These are phyloP conservation scores for Fusarium algeriense DNA, from an alignment of 2,329 filamentous ascomycete genomes.

Conservation along the genomic window DNA sequence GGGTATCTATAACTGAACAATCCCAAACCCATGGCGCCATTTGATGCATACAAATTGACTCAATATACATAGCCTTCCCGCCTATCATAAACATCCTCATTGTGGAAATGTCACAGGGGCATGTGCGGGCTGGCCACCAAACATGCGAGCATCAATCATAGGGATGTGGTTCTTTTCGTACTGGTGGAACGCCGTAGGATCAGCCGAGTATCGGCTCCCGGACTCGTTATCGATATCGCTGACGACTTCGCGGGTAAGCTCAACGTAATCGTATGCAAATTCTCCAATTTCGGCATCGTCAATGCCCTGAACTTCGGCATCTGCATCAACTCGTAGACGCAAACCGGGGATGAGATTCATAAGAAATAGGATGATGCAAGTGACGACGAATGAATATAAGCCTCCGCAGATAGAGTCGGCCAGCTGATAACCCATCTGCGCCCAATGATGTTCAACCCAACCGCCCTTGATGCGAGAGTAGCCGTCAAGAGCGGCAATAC, in stretches of 20 bases:
- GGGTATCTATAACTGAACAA: conserved; percentile 47
- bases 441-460: conserved; percentile 86
- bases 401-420: conserved; percentile 83
- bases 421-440: conserved; percentile 85
- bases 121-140: conserved; percentile 48
- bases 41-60: conserved; percentile 37
- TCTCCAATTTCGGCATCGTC: conserved; percentile 93
- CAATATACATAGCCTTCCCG: conserved; percentile 3
- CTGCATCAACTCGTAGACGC: conserved; percentile 77
- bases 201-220: conserved; percentile 58
- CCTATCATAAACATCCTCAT: conserved; percentile 9
- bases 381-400: conserved; percentile 82
- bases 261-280: conserved; percentile 96
- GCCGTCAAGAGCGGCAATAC: conserved; percentile 85
- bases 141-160: conserved; percentile 60
- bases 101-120: conserved; percentile 42
- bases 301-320: conserved; percentile 86
- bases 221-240: conserved; percentile 61
- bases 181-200: conserved; percentile 56
- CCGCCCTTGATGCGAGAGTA: conserved; percentile 76
- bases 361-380: conserved; percentile 82
- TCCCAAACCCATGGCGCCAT: conserved; percentile 40
- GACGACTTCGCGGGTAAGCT: conserved; percentile 73
- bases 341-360: conserved; percentile 84
- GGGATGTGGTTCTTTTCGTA: conserved; percentile 65